Percentiles rank a stretch among this genome's conserved stretches.
phyloP scores from a whole-genome alignment of 106 monocot genomes.

The Dioscorea zingiberensis region DNA sequence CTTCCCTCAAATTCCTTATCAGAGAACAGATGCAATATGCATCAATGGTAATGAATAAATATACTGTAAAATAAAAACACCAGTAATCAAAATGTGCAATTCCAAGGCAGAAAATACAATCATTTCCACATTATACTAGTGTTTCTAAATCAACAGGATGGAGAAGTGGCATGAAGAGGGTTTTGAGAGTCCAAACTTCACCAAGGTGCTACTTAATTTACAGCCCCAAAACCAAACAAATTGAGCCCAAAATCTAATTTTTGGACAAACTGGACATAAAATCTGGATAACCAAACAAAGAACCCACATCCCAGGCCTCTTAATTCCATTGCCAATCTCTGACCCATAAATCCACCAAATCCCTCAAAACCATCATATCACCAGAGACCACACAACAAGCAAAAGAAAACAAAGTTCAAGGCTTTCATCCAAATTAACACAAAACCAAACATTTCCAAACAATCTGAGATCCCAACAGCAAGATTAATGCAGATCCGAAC shows the following conservation, averaged over 20 bases:
- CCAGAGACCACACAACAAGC: not conserved
- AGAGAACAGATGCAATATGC: too few relatives aligned
- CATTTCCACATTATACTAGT: not conserved
- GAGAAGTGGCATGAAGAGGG: not conserved
- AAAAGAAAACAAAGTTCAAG: too few relatives aligned
- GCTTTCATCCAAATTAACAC: not conserved
- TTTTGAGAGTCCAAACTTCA: constrained; percentile 9
- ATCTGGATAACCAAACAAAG: not conserved
- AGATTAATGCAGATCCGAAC: not conserved
- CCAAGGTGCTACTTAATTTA: not conserved
- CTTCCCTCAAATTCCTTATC: too few relatives aligned
- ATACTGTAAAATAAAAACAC: not conserved
- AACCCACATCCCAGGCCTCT: not conserved
- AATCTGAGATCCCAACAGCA: not conserved
- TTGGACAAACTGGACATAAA: not conserved
- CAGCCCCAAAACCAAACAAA: not conserved
- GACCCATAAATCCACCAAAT: not conserved
- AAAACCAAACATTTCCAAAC: not conserved
- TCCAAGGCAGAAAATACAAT: not conserved
- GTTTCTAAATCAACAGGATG: not conserved
- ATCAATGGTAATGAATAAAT: too few relatives aligned
- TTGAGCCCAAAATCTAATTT: constrained; percentile 15
- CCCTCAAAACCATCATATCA: not conserved
- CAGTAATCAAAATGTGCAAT: not conserved
- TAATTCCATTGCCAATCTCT: not conserved